Evolutionary conservation across 1,139 yeast species (phyloP).

Genomic region (Petasospora fabianii): DNA sequence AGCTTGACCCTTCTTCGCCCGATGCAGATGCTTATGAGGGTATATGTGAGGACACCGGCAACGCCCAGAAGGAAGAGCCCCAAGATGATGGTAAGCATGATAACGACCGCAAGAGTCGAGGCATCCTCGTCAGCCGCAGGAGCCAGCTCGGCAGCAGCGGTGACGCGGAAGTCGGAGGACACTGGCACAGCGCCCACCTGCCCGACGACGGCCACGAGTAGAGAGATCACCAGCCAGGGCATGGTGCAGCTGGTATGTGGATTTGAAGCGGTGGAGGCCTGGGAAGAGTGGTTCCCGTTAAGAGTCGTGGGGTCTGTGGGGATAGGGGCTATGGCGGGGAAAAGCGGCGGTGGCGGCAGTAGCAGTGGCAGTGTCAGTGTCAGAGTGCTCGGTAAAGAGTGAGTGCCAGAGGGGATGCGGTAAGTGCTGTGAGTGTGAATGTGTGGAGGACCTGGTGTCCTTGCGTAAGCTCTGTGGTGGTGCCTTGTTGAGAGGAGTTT

Average conservation of each 20-base stretch:
- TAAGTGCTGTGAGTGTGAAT: too few relatives aligned
- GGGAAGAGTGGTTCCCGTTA: not conserved
- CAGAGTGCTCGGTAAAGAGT: too few relatives aligned
- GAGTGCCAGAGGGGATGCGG: too few relatives aligned
- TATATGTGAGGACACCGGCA: conserved; percentile 8
- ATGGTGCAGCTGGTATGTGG: not conserved
- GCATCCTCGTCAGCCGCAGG: conserved; percentile 3
- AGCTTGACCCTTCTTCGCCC: conserved; percentile 14
- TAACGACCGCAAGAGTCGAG: conserved; percentile 4
- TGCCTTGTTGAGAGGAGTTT: too few relatives aligned
- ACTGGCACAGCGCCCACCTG: not conserved
- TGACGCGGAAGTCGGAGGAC: not conserved
- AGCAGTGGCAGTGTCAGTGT: too few relatives aligned
- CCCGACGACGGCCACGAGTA: not conserved
- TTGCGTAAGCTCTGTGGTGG: too few relatives aligned
- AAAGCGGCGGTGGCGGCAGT: not conserved
- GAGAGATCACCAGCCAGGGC: not conserved
- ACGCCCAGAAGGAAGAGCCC: conserved; percentile 7
- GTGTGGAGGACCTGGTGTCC: too few relatives aligned
- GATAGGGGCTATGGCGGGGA: not conserved
- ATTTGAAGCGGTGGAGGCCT: not conserved
- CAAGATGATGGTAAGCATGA: conserved; percentile 4
- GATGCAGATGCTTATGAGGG: conserved; percentile 2
- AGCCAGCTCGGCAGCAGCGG: not conserved
- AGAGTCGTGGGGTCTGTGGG: not conserved